Base-by-base conservation (phyloP, 345 rosid genomes). In the Eucalyptus lansdowneana region DNA sequence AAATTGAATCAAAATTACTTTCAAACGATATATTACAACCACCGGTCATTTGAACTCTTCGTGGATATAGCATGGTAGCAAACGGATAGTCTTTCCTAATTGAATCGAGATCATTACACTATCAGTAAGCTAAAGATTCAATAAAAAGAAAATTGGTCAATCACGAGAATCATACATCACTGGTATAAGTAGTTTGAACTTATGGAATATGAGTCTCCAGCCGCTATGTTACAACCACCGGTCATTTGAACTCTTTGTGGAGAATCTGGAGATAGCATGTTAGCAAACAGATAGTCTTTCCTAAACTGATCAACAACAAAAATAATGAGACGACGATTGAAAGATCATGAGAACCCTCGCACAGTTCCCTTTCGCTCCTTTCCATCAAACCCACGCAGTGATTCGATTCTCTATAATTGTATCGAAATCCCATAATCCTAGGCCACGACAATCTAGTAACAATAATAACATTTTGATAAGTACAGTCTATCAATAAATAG, bases 401-500 rank as follows among this genome's bases (percentile, higher is more conserved):
- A n/a, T 65, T 65, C 0, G 1, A 31, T 65, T 65, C 11, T 65
- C 11, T 17, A 65, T 65, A 14, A n/a, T 29, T n/a, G 34, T 29
- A 65, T 65, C 5, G 1, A 65, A 65, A 31, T 65, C 76, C 37
- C 37, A 29, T n/a, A 14, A 65, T 65, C 37, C 21, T 65, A 65
- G 37, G n/a, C 10, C 5, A 4, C 3, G 1, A 1, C 11, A 1
- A 65, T 65, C 37, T 15, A 4, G 5, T 14, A 14, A n/a, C 76
- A 7, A 65, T n/a, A 29, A n/a, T n/a, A 65, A 65, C 19, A n/a
- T n/a, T n/a, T 29, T 12, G 37, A 65, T n/a, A 14, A 29, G 11
- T 65, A 8, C 1, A 6, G 21, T 65, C 37, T n/a, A n/a, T n/a
- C 5, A n/a, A n/a, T 65, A 65, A 65, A 65, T 14, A n/a, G 76